These are phyloP conservation scores for Sanguinoderma infundibulare DNA, from an alignment of 1,284 basidiomycete genomes.

Conservation along the genomic window DNA sequence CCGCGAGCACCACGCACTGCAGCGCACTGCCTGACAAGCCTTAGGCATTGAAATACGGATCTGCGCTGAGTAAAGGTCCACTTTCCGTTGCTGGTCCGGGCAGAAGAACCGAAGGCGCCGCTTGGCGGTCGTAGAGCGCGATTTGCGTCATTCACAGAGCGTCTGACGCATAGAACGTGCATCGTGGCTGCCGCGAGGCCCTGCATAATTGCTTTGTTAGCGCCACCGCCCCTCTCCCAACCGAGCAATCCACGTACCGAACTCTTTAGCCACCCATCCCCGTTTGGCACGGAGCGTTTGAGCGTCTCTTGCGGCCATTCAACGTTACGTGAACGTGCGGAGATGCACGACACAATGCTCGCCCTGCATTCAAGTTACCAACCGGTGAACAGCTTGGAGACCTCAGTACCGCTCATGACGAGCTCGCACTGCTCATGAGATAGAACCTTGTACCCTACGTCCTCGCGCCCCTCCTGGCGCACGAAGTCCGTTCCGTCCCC, in stretches of 20 bases:
- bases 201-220: neutral
- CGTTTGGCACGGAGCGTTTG: neutral
- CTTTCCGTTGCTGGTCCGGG: neutral
- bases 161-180: neutral
- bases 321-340: neutral
- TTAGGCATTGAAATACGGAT: neutral
- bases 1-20: slow-evolving; percentile 1
- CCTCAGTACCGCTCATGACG: slow-evolving; percentile 24
- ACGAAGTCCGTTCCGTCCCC: slow-evolving; percentile 16
- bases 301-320: neutral
- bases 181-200: slow-evolving; percentile 2
- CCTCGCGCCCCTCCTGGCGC: slow-evolving; percentile 23
- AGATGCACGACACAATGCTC: neutral
- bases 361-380: slow-evolving; percentile 18
- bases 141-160: neutral
- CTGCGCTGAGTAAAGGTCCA: neutral
- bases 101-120: neutral
- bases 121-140: neutral
- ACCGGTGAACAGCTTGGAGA: slow-evolving; percentile 31
- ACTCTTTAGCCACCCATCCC: neutral
- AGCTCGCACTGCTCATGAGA: slow-evolving; percentile 18
- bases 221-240: neutral
- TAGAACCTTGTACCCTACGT: slow-evolving; percentile 29
- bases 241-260: neutral
- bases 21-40: neutral